Conservation (phyloP, 768 basidiomycete genomes). For the Kwoniella mangroviensis region DNA sequence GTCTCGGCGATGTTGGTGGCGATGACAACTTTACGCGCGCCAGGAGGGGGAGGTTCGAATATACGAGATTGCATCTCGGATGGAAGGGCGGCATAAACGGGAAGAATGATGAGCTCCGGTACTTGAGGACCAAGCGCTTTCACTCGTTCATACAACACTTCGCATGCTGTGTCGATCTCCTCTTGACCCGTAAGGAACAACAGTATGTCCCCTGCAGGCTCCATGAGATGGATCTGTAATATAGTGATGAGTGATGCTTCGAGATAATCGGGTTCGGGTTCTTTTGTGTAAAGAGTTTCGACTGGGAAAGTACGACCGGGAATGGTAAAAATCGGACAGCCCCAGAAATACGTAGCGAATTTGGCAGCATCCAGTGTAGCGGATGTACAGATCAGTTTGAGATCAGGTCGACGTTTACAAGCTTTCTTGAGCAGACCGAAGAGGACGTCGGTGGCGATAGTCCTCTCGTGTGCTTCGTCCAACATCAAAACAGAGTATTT, state of each 20-base stretch:
- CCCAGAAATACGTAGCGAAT: constrained; percentile 98
- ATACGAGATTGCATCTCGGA: constrained; percentile 98
- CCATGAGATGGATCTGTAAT: constrained; percentile 98
- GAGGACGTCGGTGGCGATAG: constrained; percentile 96
- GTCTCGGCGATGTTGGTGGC: constrained; percentile 99
- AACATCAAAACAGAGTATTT: constrained; percentile 95
- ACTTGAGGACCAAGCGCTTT: constrained; percentile 98
- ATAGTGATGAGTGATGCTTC: constrained; percentile 98
- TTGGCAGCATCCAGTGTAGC: constrained; percentile 99
- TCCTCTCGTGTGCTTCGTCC: constrained; percentile 98
- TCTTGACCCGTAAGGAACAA: constrained; percentile 98
- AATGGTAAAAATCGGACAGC: constrained; percentile 98
- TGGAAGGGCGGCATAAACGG: constrained; percentile 96
- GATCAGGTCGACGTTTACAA: constrained; percentile 88
- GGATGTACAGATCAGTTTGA: constrained; percentile 97
- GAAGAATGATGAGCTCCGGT: constrained; percentile 92
- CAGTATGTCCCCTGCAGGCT: constrained; percentile 93
- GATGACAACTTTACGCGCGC: constrained; percentile 97
- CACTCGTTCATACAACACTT: constrained; percentile 97
- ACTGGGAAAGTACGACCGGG: constrained; percentile 99
- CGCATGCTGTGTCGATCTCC: constrained; percentile 96
- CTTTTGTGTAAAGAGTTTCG: constrained; percentile 97
- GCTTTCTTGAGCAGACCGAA: constrained; percentile 97
- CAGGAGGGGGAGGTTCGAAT: constrained; percentile 96
- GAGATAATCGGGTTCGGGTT: constrained; percentile 95